phyloP scores from a whole-genome alignment of 108 stramenopile species.

The Poteriospumella lacustris region DNA sequence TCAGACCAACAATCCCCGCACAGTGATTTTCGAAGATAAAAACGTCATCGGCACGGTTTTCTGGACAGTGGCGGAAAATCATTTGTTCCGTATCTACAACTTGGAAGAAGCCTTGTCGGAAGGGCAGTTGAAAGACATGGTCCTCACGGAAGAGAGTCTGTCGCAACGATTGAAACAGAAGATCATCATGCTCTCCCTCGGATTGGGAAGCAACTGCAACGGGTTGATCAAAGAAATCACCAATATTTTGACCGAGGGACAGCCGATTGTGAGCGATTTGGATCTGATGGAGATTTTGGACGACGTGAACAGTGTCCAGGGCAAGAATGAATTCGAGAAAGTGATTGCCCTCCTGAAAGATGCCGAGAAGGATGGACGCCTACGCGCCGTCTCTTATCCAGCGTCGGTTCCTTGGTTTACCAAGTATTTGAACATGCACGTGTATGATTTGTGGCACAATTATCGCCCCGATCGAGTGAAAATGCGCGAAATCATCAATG shows the following conservation, averaged over 20 bases:
- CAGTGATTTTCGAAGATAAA: too few relatives aligned
- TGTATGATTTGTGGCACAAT: too few relatives aligned
- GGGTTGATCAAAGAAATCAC: neutral
- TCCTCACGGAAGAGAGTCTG: neutral
- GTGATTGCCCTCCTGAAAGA: neutral
- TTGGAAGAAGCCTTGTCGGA: neutral
- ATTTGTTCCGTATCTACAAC: too few relatives aligned
- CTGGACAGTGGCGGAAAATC: too few relatives aligned
- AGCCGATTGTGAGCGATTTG: neutral
- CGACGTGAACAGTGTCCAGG: neutral
- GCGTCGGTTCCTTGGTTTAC: too few relatives aligned
- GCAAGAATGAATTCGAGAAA: neutral
- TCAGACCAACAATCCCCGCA: too few relatives aligned
- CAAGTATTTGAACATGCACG: too few relatives aligned
- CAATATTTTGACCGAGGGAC: neutral
- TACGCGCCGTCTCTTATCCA: too few relatives aligned
- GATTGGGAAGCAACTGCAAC: neutral
- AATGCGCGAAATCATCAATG: too few relatives aligned
- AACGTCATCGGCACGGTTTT: too few relatives aligned
- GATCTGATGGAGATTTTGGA: neutral
- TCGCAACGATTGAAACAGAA: neutral
- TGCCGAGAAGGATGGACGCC: too few relatives aligned
- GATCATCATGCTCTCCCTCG: neutral
- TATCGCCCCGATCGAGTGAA: too few relatives aligned
- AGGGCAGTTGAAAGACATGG: neutral